Percentiles rank a stretch among this genome's conserved stretches.
Evolutionary conservation across 345 rosid species (phyloP).

Genomic region (Mangifera indica): DNA sequence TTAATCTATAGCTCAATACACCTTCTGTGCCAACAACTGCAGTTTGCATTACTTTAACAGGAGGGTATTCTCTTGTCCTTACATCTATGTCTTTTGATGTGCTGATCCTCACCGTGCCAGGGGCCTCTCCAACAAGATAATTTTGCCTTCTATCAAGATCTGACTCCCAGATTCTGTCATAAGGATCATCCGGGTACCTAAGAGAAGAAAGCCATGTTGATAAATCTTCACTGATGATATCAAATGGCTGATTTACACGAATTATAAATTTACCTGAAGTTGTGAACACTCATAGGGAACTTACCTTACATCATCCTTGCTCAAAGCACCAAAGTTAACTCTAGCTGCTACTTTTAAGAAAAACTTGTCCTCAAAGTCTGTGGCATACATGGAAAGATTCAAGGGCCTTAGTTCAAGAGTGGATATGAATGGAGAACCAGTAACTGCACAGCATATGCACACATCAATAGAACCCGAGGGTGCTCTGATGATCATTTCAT

Average conservation of each 20-base stretch:
- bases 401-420: conserved; percentile 86
- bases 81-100: conserved; percentile 57
- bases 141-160: conserved; percentile 80
- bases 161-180: conserved; percentile 97
- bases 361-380: conserved; percentile 79
- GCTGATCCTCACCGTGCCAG: conserved; percentile 71
- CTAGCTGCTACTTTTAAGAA: conserved; percentile 87
- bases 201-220: conserved; percentile 16
- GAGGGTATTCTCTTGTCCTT: conserved; percentile 90
- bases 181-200: conserved; percentile 99
- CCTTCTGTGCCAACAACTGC: conserved; percentile 90
- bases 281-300: neutral
- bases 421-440: conserved; percentile 90
- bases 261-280: neutral
- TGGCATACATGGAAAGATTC: conserved; percentile 86
- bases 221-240: neutral
- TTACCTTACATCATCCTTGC: conserved; percentile 66
- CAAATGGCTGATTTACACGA: too few species aligned
- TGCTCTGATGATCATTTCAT: conserved; percentile 85
- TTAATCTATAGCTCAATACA: conserved; percentile 66
- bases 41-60: conserved; percentile 93
- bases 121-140: conserved; percentile 80
- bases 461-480: conserved; percentile 74
- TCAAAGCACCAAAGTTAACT: conserved; percentile 87
- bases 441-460: conserved; percentile 82